Percentiles rank a stretch among this genome's conserved stretches.
These are phyloP conservation scores for Aulographum hederae DNA, from an alignment of 2,329 filamentous ascomycete genomes.

Conservation along the genomic window DNA sequence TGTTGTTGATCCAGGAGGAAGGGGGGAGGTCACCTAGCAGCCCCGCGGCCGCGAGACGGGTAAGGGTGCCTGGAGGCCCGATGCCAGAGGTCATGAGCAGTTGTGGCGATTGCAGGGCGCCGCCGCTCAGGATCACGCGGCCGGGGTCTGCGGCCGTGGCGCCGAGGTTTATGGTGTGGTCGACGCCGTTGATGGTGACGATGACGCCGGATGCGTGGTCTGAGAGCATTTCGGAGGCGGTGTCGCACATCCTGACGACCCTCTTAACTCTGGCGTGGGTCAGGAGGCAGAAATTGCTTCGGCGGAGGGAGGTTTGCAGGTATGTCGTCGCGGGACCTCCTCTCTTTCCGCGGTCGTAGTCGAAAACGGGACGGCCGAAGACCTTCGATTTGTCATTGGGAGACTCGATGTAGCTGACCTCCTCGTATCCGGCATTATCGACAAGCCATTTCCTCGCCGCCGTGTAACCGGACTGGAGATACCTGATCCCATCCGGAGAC, in stretches of 20 bases:
- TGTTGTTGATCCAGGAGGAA: slow-evolving; percentile 30
- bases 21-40: slow-evolving; percentile 16
- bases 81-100: slow-evolving; percentile 23
- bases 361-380: slow-evolving; percentile 30
- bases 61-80: slow-evolving; percentile 10
- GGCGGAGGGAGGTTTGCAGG: slow-evolving; percentile 25
- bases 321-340: slow-evolving; percentile 32
- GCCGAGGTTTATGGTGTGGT: slow-evolving; percentile 13
- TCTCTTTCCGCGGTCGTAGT: slow-evolving; percentile 30
- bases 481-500: slow-evolving; percentile 26
- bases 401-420: slow-evolving; percentile 28
- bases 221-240: too few species aligned
- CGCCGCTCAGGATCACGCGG: slow-evolving; percentile 18
- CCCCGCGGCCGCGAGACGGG: slow-evolving; percentile 16
- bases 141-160: slow-evolving; percentile 12
- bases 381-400: slow-evolving; percentile 28
- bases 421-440: slow-evolving; percentile 25
- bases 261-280: slow-evolving; percentile 25
- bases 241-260: slow-evolving; percentile 21
- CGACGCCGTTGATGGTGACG: slow-evolving; percentile 14
- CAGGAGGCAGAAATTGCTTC: slow-evolving; percentile 25
- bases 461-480: slow-evolving; percentile 29
- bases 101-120: slow-evolving; percentile 12
- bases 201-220: slow-evolving; percentile 26
- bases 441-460: slow-evolving; percentile 33